Base-by-base conservation (phyloP, 768 basidiomycete genomes). In the Obba rivulosa region DNA sequence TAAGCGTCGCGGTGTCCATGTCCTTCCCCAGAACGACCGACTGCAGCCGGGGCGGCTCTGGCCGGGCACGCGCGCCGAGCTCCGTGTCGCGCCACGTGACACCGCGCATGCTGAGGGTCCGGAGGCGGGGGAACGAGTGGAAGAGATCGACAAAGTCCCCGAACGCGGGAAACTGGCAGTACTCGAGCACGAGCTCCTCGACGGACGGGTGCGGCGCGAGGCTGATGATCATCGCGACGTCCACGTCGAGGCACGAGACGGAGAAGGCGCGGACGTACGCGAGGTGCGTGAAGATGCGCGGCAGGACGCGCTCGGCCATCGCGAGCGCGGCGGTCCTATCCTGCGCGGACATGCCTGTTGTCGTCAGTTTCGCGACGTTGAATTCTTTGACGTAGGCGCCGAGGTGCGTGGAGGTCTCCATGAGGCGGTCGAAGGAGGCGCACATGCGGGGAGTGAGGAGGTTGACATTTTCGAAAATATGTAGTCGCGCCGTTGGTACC, bases 401-500 rank as follows among this genome's bases (percentile, higher is more conserved):
- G 21, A 64, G 41, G 31, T 52, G 38, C 2, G 58, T 58, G n/a
- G 55, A 45, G 8, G 34, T 21, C 13, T 50, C 13, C 8, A 64
- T 50, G 16, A 62, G 57, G 3, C 51, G 38, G 8, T 46, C 25
- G 56, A 59, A 59, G 16, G 52, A 39, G 11, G 39, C 18, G 20
- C 34, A 34, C 28, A 46, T 45, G 18, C 23, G 11, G 1, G 46
- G 41, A 41, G 53, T 53, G 23, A 53, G 34, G n/a, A 64, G 48
- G 22, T 36, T 8, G 17, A 68, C 41, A 4, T 46, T 23, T 21
- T 43, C 42, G 42, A 62, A 68, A 23, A 60, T 53, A 53, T 68
- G 65, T 39, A 53, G 62, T 9, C 61, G 61, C 10, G 62, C 52
- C 2, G 64, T 54, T 3, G 62, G 62, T n/a, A 59, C 54, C 62